phyloP scores from a whole-genome alignment of 1,284 basidiomycete species.

The Rhodotorula mucilaginosa region DNA sequence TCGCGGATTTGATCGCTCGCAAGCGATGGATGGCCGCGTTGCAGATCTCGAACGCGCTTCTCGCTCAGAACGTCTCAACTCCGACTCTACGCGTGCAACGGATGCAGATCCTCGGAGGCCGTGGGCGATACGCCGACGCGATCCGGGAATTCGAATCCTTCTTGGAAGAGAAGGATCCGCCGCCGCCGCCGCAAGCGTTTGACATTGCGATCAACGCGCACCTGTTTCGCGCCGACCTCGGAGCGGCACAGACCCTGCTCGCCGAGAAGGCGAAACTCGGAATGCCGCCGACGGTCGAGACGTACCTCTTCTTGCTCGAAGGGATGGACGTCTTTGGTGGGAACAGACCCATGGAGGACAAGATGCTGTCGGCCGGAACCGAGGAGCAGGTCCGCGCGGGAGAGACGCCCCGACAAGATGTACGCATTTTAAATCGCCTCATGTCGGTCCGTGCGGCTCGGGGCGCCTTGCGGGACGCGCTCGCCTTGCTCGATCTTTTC shows the following conservation, averaged over 20 bases:
- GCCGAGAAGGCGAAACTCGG: constrained; percentile 25
- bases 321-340: constrained; percentile 37
- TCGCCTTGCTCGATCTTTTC: constrained; percentile 26
- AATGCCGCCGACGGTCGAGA: constrained; percentile 26
- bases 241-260: constrained; percentile 27
- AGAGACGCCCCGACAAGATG: constrained; percentile 24
- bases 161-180: not conserved
- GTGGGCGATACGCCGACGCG: constrained; percentile 17
- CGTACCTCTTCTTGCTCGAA: constrained; percentile 27
- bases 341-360: constrained; percentile 35
- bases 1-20: not conserved
- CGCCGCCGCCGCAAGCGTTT: constrained; percentile 17
- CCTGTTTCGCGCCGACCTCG: constrained; percentile 27
- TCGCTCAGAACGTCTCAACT: constrained; percentile 3
- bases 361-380: constrained; percentile 15
- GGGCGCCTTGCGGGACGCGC: constrained; percentile 14
- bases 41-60: constrained; percentile 19
- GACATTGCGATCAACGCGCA: constrained; percentile 36
- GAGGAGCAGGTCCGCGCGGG: constrained; percentile 1
- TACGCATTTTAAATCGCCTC: constrained; percentile 29
- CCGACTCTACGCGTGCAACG: constrained; percentile 11
- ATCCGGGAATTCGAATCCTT: constrained; percentile 22
- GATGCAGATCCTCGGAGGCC: constrained; percentile 24
- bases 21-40: constrained; percentile 10
- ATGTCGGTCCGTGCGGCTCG: constrained; percentile 26